Evolutionary conservation across 192 early-diverging fungal species (phyloP), one percentile per base, ranked within the genome.

Genomic region (Coemansia sp.): DNA sequence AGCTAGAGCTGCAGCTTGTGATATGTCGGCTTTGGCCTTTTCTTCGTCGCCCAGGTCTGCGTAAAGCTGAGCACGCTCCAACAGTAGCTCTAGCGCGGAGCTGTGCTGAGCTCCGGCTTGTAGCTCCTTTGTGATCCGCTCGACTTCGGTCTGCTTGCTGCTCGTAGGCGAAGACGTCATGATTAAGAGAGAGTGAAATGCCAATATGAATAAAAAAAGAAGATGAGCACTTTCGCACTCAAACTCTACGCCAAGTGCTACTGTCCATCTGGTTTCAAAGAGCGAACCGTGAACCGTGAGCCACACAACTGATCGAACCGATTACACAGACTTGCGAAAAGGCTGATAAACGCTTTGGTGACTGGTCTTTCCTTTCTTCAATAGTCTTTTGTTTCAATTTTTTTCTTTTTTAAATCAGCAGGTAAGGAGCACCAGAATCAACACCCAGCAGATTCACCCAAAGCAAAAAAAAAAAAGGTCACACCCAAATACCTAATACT

Each of bases 1-100:
- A n/a, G 70, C 69, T 21, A 81, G 62, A 4, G 70, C 40, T 0
- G 78, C 73, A 14, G 78, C 78, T 23, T 63, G 74, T 11, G 78
- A 62, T 16, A 81, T 72, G 52, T 81, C 78, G 14, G 57, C 14
- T 7, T 67, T 67, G 3, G 78, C 78, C 14, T 59, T 43, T 0
- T 63, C 14, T n/a, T 64, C 67, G 28, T 76, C 62, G 13, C 78
- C 78, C 49, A 75, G 13, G 64, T 75, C 70, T 7, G 67, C 70
- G 33, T 76, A 68, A 2, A 47, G 38, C 7, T 49, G 70, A 6
- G 78, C 73, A 8, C 78, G 70, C 67, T 76, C 37, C 16, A 81
- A 53, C 10, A 81, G 70, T 39, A 72, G 40, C 35, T 44, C 37
- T 13, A 68, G 59, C 0, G 66, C 74, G 1, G 66, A 64, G 38